These are phyloP conservation scores for Solanum hybrid DNA, from an alignment of 305 asterid species.

Conservation along the genomic window DNA sequence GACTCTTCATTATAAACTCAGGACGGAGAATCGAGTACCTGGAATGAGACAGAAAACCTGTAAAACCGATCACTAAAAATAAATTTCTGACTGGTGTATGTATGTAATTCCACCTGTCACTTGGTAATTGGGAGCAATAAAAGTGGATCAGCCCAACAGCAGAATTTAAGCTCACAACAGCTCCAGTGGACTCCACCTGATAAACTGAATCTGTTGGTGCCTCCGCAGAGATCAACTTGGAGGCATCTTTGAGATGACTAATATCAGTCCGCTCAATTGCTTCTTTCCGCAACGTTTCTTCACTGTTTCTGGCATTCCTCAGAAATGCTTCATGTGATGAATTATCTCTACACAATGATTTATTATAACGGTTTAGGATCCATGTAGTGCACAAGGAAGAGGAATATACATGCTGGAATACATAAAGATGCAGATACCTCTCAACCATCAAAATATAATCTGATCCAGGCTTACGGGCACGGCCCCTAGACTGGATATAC, in stretches of 20 bases:
- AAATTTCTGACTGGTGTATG: background rate
- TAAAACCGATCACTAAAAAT: background rate
- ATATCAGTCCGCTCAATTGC: conserved; percentile 98
- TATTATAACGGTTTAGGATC: conserved; percentile 11
- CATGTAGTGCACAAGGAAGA: conserved; percentile 6
- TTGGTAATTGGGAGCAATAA: conserved; percentile 97
- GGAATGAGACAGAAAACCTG: conserved; percentile 7
- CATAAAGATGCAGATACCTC: conserved; percentile 44
- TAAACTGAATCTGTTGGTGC: conserved; percentile 53
- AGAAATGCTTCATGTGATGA: conserved; percentile 79
- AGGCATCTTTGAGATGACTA: conserved; percentile 76
- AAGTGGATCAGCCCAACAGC: conserved; percentile 98
- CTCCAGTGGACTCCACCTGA: conserved; percentile 98
- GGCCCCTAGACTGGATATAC: conserved; percentile 97
- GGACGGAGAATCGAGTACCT: conserved; percentile 98
- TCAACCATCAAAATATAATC: conserved; percentile 99
- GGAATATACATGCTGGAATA: background rate
- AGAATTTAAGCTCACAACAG: conserved; percentile 98
- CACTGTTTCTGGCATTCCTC: conserved; percentile 96
- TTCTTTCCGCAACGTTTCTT: conserved; percentile 96
- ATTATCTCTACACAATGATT: conserved; percentile 59
- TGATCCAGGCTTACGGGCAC: conserved; percentile 99
- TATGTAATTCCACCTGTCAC: conserved; percentile 65
- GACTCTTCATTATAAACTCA: conserved; percentile 88
- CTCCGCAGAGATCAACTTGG: conserved; percentile 49